Evolutionary conservation across 2,329 filamentous ascomycete genomes (phyloP), one percentile per base, ranked within the genome.

Genomic region (Aureobasidium sp.): DNA sequence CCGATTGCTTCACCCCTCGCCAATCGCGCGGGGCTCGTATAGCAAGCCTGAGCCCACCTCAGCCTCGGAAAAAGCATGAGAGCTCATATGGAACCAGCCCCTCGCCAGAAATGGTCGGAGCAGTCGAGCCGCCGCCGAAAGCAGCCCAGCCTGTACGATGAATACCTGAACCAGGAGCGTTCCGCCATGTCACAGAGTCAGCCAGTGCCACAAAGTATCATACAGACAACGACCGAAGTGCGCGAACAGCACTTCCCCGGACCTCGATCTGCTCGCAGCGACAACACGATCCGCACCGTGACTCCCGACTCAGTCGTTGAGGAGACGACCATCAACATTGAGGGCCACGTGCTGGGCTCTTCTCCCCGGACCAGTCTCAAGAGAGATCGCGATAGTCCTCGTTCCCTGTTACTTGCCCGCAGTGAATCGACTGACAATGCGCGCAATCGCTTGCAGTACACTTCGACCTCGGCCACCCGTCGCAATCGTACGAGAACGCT

Each of bases 221-320:
- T 54, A 29, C 50, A 54, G 37, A 44, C 53, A 10, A 21, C 61
- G 16, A 14, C 39, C 30, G 41, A 57, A 34, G 41, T 27, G 30
- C 32, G 41, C 41, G 42, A 58, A 39, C 54, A 58, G 54, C 54
- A 58, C 30, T 48, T 47, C 32, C 42, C 54, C 11, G 25, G 29
- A 44, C 54, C 57, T 25, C 57, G 57, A 11, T 29, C 57, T n/a
- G 61, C 36, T 36, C 48, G 62, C 25, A 50, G 62, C 30, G 57
- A 51, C 32, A 63, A 62, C 65, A 82, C 81, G 49, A 82, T 87
- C 68, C 84, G 87, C 65, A 77, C 85, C 61, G 85, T 89, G 65
- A 89, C 86, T 64, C 86, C 87, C 66, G 87, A 90, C 47, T 60
- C 60, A 25, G 49, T 49, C 21, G 50, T 55, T 1, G 61, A 63